Evolutionary conservation across 257 asterid species (phyloP).

Genomic region (Solanum bukasovii): DNA sequence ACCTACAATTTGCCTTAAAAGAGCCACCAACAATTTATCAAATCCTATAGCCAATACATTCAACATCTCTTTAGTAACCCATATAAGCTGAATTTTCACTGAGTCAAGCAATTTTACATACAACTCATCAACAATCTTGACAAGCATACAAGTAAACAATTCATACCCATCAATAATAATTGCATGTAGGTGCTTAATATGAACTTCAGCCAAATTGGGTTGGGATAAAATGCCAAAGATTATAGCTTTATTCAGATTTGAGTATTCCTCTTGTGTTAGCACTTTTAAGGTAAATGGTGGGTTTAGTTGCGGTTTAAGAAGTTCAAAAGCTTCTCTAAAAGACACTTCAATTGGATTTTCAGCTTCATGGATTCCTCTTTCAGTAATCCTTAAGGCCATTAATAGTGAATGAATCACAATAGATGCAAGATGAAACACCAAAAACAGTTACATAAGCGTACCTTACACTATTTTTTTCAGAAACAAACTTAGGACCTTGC

Average conservation of each 20-base stretch:
- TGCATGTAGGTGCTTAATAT: conserved; percentile 66
- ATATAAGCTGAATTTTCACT: conserved; percentile 45
- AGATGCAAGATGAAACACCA: background rate
- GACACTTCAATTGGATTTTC: conserved; percentile 47
- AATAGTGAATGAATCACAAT: background rate
- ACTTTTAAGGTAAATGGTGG: conserved; percentile 63
- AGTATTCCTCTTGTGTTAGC: conserved; percentile 48
- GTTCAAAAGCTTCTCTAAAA: conserved; percentile 42
- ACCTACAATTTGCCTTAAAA: conserved; percentile 66
- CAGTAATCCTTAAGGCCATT: conserved; percentile 29
- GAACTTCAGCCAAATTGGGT: conserved; percentile 36
- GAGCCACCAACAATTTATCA: conserved; percentile 57
- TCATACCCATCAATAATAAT: conserved; percentile 55
- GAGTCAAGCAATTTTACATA: conserved; percentile 39
- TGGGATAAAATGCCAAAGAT: conserved; percentile 53
- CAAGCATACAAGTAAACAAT: conserved; percentile 45
- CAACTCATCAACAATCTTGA: conserved; percentile 43
- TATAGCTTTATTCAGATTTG: conserved; percentile 51
- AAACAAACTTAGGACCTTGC: background rate
- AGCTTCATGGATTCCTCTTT: conserved; percentile 31
- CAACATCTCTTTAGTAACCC: conserved; percentile 50
- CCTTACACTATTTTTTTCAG: background rate
- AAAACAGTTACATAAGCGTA: background rate
- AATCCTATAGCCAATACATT: conserved; percentile 48
- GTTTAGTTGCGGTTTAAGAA: conserved; percentile 39